Evolutionary conservation across 805 yeast species (phyloP), one percentile per base, ranked within the genome.

Genomic region (Monosporozyma aerobia): DNA sequence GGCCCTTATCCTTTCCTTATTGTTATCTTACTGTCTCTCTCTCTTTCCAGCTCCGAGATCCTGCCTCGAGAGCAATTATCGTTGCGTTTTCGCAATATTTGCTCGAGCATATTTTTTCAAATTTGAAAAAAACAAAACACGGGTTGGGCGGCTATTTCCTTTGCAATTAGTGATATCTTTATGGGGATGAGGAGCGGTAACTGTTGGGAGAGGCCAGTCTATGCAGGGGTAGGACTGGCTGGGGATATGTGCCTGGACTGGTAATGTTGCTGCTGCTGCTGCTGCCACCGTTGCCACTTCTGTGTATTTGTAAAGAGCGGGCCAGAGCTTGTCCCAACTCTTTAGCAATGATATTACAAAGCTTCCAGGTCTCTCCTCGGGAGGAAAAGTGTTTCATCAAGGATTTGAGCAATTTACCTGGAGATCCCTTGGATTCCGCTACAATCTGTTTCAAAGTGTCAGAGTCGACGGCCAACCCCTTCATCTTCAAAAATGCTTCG

Each of bases 401-500:
- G 27, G 70, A 70, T 54, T 74, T 77, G 41, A 72, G 50, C 14
- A 80, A 53, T 1, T 49, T 51, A 0, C 69, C 56, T 4, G 75
- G 70, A 3, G 70, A 73, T 0, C 76, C 74, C 0, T 72, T 63
- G 6, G 78, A 58, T 5, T 57, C 58, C 1, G 69, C 66, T 0
- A 78, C 64, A 3, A 79, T 72, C 11, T 64, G 68, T 5, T 61
- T 58, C 25, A 80, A 55, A 29, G 68, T 71, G 0, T 71, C 73
- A 8, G 67, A 62, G 6, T 75, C 67, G 7, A 80, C 77, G 2
- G 76, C 70, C 23, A 80, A 60, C 0, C 81, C 81, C 50, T 77
- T 74, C 56, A 75, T 68, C 30, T 71, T 73, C 45, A 80, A 61
- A 51, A 77, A 76, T 5, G 70, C 64, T 50, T 73, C 76, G 9